Conservation (phyloP, 352 stramenopile genomes). For the Globisporangium yorkense region DNA sequence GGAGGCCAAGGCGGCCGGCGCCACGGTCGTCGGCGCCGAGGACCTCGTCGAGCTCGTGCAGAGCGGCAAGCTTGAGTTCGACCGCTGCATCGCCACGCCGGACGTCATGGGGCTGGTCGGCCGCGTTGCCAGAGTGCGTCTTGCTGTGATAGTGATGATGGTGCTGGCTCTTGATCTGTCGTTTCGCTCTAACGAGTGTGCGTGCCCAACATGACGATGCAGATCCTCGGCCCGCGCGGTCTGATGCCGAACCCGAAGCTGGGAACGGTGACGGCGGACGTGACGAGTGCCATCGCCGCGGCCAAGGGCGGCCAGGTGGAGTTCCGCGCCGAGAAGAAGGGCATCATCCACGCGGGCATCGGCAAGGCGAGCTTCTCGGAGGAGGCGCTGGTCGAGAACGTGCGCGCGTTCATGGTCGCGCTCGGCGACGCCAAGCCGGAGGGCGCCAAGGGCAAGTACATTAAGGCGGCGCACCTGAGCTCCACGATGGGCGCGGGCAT, state of each 20-base stretch:
- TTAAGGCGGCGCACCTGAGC: conserved; percentile 85
- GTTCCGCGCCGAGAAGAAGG: conserved; percentile 89
- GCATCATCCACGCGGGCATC: conserved; percentile 85
- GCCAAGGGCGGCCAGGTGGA: conserved; percentile 82
- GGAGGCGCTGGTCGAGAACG: conserved; percentile 89
- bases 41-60: conserved; percentile 88
- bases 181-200: not conserved
- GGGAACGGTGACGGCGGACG: conserved; percentile 92
- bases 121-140: conserved; percentile 80
- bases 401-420: conserved; percentile 90
- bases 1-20: conserved; percentile 85
- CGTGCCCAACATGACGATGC: not conserved
- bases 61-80: conserved; percentile 88
- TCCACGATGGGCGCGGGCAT: conserved; percentile 82
- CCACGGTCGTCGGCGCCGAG: conserved; percentile 87
- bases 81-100: conserved; percentile 90
- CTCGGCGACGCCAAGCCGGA: conserved; percentile 89
- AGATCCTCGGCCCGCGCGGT: conserved; percentile 92
- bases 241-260: conserved; percentile 98
- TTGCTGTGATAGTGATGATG: too few species aligned
- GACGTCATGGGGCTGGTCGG: conserved; percentile 93
- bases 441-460: conserved; percentile 92
- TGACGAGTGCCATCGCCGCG: conserved; percentile 75
- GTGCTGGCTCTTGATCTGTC: not conserved
- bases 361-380: conserved; percentile 88